Conservation (phyloP, 139 green algal species). For the Coccomyxa sp. region DNA sequence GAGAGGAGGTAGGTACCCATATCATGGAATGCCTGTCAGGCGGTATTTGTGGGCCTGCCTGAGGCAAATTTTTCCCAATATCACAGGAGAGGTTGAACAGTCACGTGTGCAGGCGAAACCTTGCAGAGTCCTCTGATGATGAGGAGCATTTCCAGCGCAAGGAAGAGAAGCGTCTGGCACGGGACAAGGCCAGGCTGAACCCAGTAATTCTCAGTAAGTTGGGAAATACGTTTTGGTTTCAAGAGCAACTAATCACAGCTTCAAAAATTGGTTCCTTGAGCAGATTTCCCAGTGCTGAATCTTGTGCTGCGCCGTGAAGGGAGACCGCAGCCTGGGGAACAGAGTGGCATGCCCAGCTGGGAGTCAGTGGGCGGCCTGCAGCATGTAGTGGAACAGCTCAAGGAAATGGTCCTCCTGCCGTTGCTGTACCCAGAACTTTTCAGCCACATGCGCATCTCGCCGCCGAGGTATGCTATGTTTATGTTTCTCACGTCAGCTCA, state of each 20-base stretch:
- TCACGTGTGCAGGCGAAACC: neutral
- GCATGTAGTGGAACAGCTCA: conserved; percentile 49
- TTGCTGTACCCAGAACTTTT: conserved; percentile 78
- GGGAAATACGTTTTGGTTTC: neutral
- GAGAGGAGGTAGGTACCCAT: neutral
- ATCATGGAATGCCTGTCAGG: neutral
- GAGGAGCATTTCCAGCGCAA: conserved; percentile 49
- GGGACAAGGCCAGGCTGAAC: conserved; percentile 41
- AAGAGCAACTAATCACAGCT: neutral
- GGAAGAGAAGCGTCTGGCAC: conserved; percentile 29
- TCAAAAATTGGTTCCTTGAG: neutral
- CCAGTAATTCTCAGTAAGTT: conserved; percentile 39
- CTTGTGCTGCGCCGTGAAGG: neutral
- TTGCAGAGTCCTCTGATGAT: conserved; percentile 40
- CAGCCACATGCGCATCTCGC: conserved; percentile 43
- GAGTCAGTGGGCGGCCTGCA: conserved; percentile 44
- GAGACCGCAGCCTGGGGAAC: neutral
- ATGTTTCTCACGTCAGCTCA: neutral
- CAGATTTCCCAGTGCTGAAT: neutral
- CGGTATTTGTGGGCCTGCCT: neutral
- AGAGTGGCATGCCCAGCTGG: neutral
- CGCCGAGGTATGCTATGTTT: conserved; percentile 44
- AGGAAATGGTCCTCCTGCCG: conserved; percentile 81
- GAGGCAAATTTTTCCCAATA: neutral
- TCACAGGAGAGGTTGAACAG: neutral